Evolutionary conservation across 129 eudicot genomes (phyloP), one percentile per base, ranked within the genome.

Genomic region (Oenanthe sinensis): DNA sequence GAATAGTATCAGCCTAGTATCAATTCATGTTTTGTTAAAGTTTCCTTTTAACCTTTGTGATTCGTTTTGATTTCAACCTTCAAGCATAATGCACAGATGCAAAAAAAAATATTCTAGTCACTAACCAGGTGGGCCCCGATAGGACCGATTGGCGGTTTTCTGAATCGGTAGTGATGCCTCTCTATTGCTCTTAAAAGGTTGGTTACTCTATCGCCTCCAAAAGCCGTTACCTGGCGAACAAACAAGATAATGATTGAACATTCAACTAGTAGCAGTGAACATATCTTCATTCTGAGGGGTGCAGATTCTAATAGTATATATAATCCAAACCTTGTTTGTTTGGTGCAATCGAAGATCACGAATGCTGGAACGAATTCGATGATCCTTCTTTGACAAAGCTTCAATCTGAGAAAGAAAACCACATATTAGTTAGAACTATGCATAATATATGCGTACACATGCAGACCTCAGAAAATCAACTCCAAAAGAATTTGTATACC

Each of bases 121-220:
- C 93, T 84, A 84, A 95, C 98, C 97, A 95, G 78, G 85, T 95
- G 98, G 40, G 90, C 87, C 28, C 98, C 98, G 70, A 95, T 82
- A 67, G 98, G 98, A 80, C 98, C 98, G 78, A 95, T 95, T 62
- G 98, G 98, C 33, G 98, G 97, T 81, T 71, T 88, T 71, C 74
- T 83, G 75, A 95, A 95, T 84, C 72, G 86, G 50, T 77, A 83
- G 78, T 88, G 85, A 77, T 90, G 88, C 76, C 91, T 85, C 87
- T 95, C 98, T 77, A 95, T 90, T 33, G 81, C 89, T 83, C 87
- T 87, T 73, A 95, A 80, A 77, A 95, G 98, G 87, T 73, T 79
- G 62, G 85, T 80, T 75, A 95, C 98, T 81, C 81, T 85, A 62
- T 49, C 71, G 26, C 97, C 97, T 76, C 98, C 98, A 83, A 95